Base-by-base conservation (phyloP, 176 grass and related monocot genomes). In the Cenchrus purpureus region DNA sequence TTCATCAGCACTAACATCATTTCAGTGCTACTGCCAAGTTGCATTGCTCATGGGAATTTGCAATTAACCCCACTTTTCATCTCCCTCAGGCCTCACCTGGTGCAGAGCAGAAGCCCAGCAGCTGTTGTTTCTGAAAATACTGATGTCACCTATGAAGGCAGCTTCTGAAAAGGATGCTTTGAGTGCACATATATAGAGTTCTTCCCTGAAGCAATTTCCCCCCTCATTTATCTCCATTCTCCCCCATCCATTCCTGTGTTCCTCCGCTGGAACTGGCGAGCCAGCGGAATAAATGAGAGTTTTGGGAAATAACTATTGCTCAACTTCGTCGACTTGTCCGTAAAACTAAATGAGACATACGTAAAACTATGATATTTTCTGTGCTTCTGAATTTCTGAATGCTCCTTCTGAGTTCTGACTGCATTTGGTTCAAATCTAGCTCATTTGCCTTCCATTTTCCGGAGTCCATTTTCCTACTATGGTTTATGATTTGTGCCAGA, bases 141-240 rank as follows among this genome's bases (percentile, higher is more conserved):
- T 50, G 90, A 32, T 86, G 88, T 32, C 68, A 66, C 68, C 37
- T 62, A 54, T 86, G 70, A 20, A 79, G 60, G 68, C 69, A 79
- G 74, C 42, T 87, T 74, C 50, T 72, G 31, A 79, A 79, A 75
- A 87, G 31, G 45, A 86, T 80, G 83, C 74, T 71, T 65, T 54
- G 76, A 83, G 83, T 87, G 77, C 80, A 86, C 72, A 89, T 87
- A 84, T 92, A 92, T 97, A 94, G 92, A 97, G 95, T 84, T 88
- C 56, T 85, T 90, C 85, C 83, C 60, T 88, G 90, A 78, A 88
- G 83, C 64, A 81, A 82, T 74, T 88, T 50, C 62, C 85, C 81
- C 81, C 60, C 43, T 31, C 34, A 78, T 77, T 77, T 11, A 68
- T 76, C 71, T 84, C 28, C 28, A 49, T 56, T 77, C 59, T 63